Evolutionary conservation across 306 rosid genomes (phyloP).

Genomic region (Macrotyloma uniflorum): DNA sequence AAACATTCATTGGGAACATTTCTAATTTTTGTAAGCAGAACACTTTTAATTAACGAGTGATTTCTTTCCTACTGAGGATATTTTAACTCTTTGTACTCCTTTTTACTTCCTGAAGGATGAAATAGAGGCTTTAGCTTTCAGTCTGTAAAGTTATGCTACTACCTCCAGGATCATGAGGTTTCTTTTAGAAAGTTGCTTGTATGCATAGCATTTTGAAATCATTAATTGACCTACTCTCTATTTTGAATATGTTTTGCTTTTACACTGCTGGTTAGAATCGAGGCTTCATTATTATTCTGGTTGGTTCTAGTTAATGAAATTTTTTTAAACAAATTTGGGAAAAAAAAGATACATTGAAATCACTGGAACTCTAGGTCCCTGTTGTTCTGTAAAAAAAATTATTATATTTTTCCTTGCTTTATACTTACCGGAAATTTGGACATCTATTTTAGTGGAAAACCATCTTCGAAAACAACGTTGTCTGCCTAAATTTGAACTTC

Average conservation of each 20-base stretch:
- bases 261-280: neutral
- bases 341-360: neutral
- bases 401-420: neutral
- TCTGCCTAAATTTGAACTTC: neutral
- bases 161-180: neutral
- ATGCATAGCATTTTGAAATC: conserved; percentile 1
- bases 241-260: neutral
- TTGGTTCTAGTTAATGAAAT: neutral
- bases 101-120: conserved; percentile 10
- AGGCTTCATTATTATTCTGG: conserved; percentile 19
- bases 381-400: neutral
- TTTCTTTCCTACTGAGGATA: conserved; percentile 3
- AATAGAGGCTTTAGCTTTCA: conserved; percentile 25
- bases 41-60: neutral
- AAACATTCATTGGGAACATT: neutral
- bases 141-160: neutral
- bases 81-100: neutral
- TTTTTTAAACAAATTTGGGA: neutral
- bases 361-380: neutral
- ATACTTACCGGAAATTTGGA: neutral
- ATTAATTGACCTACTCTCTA: neutral
- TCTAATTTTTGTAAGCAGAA: neutral
- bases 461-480: neutral
- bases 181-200: conserved; percentile 11
- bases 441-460: neutral